Percentiles rank a stretch among this genome's conserved stretches.
Evolutionary conservation across 1,139 yeast genomes (phyloP).

Genomic region (Debaryomycetaceae sp.): DNA sequence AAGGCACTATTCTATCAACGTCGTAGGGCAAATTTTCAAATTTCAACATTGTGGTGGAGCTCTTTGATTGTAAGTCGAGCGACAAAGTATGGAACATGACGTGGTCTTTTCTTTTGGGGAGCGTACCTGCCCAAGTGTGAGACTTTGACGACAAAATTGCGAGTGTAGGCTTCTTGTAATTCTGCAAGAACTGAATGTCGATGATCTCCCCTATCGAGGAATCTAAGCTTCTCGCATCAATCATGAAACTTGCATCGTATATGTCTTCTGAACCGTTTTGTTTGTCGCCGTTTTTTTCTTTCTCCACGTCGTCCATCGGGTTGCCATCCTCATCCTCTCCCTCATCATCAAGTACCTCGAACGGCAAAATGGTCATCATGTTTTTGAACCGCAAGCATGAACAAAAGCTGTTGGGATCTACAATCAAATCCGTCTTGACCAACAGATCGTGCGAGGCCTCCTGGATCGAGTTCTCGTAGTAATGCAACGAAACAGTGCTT

Average conservation of each 20-base stretch:
- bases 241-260: constrained; percentile 52
- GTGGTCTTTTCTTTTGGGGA: constrained; percentile 61
- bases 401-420: constrained; percentile 66
- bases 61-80: constrained; percentile 57
- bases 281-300: constrained; percentile 6
- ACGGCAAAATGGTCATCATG: constrained; percentile 70
- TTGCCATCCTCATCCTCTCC: constrained; percentile 36
- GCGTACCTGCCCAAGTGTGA: constrained; percentile 74
- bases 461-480: constrained; percentile 69
- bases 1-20: constrained; percentile 58
- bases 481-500: constrained; percentile 77
- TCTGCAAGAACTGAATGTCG: constrained; percentile 65
- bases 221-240: constrained; percentile 57
- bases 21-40: constrained; percentile 73
- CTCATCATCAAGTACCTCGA: constrained; percentile 44
- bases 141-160: constrained; percentile 65
- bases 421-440: constrained; percentile 46
- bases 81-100: constrained; percentile 60
- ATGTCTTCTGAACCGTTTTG: constrained; percentile 11
- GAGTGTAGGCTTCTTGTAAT: constrained; percentile 76
- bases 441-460: constrained; percentile 47
- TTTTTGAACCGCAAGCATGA: constrained; percentile 69
- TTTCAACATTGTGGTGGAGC: constrained; percentile 66
- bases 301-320: constrained; percentile 18
- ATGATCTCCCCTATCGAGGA: constrained; percentile 56